Conservation (phyloP, 2,329 filamentous ascomycete genomes). For the Aureobasidium sp. region DNA sequence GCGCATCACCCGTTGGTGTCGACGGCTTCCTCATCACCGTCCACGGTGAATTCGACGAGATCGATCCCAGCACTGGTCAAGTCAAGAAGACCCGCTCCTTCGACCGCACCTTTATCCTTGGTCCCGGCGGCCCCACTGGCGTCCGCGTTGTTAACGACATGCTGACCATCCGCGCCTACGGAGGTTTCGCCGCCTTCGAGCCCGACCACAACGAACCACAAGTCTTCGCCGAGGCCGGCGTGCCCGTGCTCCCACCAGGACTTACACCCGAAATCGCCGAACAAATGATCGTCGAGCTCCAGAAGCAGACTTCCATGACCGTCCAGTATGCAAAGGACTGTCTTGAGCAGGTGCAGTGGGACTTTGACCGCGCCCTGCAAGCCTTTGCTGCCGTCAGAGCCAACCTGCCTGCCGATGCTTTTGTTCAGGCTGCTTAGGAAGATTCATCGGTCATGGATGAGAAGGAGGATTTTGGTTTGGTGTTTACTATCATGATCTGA, state of each 20-base stretch:
- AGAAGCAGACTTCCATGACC: constrained; percentile 71
- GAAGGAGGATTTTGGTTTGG: neutral
- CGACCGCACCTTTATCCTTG: constrained; percentile 70
- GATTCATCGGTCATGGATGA: constrained; percentile 1
- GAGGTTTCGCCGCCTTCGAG: constrained; percentile 45
- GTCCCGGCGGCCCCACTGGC: constrained; percentile 58
- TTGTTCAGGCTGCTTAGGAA: constrained; percentile 17
- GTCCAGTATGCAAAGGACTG: constrained; percentile 72
- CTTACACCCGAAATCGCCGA: constrained; percentile 25
- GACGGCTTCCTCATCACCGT: constrained; percentile 69
- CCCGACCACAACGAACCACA: constrained; percentile 29
- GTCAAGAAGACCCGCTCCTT: constrained; percentile 59
- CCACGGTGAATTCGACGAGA: constrained; percentile 79
- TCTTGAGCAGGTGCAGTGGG: constrained; percentile 68
- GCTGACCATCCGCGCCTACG: constrained; percentile 62
- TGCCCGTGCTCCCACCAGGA: constrained; percentile 20
- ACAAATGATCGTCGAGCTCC: constrained; percentile 62
- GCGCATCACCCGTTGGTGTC: constrained; percentile 55
- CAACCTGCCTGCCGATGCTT: constrained; percentile 35
- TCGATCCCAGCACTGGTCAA: constrained; percentile 47
- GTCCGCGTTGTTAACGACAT: constrained; percentile 75
- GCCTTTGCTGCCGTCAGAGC: constrained; percentile 69
- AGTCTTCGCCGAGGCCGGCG: constrained; percentile 15
- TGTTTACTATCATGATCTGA: neutral
- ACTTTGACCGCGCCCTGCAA: constrained; percentile 63